These are phyloP conservation scores for Fusarium haematococcum DNA, from an alignment of 2,329 filamentous ascomycete species.

Conservation along the genomic window DNA sequence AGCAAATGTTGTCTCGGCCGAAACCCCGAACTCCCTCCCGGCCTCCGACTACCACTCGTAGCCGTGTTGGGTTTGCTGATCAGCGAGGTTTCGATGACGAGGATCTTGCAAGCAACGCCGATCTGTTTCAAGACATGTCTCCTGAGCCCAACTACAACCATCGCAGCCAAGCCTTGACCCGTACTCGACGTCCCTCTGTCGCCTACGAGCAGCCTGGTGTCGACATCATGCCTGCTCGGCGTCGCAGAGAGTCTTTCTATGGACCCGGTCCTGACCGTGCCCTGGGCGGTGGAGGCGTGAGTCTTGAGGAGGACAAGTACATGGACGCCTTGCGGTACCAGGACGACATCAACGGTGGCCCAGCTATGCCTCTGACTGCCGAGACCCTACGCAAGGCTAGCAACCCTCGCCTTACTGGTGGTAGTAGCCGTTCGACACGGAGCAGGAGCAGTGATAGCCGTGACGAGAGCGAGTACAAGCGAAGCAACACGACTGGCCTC, in stretches of 20 bases:
- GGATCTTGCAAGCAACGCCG: slow-evolving; percentile 49
- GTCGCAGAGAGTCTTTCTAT: slow-evolving; percentile 57
- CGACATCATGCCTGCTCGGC: slow-evolving; percentile 53
- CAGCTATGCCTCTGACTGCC: slow-evolving; percentile 63
- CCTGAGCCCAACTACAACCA: slow-evolving; percentile 50
- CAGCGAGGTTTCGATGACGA: slow-evolving; percentile 54
- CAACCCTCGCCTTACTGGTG: slow-evolving; percentile 56
- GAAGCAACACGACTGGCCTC: slow-evolving; percentile 71
- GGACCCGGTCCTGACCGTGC: slow-evolving; percentile 51
- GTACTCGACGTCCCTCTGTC: slow-evolving; percentile 51
- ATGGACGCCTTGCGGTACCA: slow-evolving; percentile 60
- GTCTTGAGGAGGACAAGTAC: slow-evolving; percentile 55
- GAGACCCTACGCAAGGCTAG: slow-evolving; percentile 65
- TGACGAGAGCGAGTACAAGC: slow-evolving; percentile 73
- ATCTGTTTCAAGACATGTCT: slow-evolving; percentile 55
- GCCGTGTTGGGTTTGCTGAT: slow-evolving; percentile 49
- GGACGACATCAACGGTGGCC: slow-evolving; percentile 61
- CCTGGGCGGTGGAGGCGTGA: slow-evolving; percentile 49
- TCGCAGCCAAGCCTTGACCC: slow-evolving; percentile 45
- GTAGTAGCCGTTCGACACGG: slow-evolving; percentile 67
- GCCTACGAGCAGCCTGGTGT: slow-evolving; percentile 55
- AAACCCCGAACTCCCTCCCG: slow-evolving; percentile 50
- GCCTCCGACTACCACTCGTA: slow-evolving; percentile 46
- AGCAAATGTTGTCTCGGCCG: slow-evolving; percentile 41
- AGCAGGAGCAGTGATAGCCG: slow-evolving; percentile 71